phyloP scores from a whole-genome alignment of 176 grass and related monocot genomes.

The Hsuehochloa calcarea region DNA sequence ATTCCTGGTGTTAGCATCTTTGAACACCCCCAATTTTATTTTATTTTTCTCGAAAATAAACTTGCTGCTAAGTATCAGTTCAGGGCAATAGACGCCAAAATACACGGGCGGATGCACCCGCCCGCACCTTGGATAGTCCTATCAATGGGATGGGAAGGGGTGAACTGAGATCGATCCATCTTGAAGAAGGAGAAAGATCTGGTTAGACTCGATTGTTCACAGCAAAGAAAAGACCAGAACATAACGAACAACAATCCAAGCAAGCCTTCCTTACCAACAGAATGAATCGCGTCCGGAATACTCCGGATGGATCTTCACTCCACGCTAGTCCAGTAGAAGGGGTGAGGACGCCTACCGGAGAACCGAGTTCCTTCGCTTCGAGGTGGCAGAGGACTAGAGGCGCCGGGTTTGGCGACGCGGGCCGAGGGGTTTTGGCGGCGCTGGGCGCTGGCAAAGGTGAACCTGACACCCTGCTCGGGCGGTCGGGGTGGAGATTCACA shows the following conservation, averaged over 20 bases:
- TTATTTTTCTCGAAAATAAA: neutral
- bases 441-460: no score
- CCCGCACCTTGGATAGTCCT: neutral
- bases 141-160: neutral
- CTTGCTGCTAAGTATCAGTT: neutral
- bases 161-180: neutral
- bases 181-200: neutral
- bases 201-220: neutral
- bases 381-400: neutral
- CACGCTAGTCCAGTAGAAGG: neutral
- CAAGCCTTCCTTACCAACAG: slow-evolving; percentile 20
- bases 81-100: neutral
- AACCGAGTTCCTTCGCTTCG: neutral
- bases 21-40: neutral
- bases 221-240: neutral
- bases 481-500: no score
- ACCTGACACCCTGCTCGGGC: no score
- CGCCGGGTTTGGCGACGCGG: no score
- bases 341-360: neutral
- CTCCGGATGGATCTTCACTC: neutral
- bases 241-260: neutral
- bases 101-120: neutral
- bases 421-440: neutral
- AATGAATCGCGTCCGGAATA: neutral
- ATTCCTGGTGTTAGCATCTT: neutral